Evolutionary conservation across 2,329 filamentous ascomycete species (phyloP).

Genomic region (Ceratocystis colombiana): DNA sequence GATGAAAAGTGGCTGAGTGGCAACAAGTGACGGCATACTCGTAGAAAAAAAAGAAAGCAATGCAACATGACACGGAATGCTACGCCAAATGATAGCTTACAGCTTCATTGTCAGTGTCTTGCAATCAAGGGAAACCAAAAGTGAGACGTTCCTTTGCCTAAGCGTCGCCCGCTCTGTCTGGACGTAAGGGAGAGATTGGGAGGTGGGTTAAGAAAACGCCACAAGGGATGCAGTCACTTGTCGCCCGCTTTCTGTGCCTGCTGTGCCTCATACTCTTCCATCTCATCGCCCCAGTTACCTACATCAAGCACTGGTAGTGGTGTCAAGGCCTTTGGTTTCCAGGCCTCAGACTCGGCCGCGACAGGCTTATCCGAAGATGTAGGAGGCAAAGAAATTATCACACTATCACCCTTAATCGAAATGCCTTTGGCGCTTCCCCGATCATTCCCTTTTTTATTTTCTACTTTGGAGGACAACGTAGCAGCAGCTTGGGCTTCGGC

Average conservation of each 20-base stretch:
- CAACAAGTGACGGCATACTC: not conserved
- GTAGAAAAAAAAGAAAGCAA: not conserved
- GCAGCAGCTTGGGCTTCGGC: constrained; percentile 26
- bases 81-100: not conserved
- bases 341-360: not conserved
- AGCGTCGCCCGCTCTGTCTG: too few relatives aligned
- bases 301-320: constrained; percentile 35
- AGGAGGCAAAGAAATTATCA: not conserved
- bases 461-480: constrained; percentile 28
- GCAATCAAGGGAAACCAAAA: not conserved
- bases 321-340: constrained; percentile 28
- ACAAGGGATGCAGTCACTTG: not conserved
- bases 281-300: constrained; percentile 49
- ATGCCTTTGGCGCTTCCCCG: constrained; percentile 12
- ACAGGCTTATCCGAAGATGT: not conserved
- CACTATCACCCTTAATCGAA: constrained; percentile 16
- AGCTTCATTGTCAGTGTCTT: not conserved
- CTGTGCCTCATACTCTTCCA: constrained; percentile 40
- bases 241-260: constrained; percentile 1
- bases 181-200: too few relatives aligned
- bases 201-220: too few relatives aligned
- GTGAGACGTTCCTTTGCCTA: not conserved
- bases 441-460: not conserved
- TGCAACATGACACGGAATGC: not conserved
- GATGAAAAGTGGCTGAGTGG: not conserved